phyloP scores from a whole-genome alignment of 441 rosid genomes.

The Macaranga tanarius region DNA sequence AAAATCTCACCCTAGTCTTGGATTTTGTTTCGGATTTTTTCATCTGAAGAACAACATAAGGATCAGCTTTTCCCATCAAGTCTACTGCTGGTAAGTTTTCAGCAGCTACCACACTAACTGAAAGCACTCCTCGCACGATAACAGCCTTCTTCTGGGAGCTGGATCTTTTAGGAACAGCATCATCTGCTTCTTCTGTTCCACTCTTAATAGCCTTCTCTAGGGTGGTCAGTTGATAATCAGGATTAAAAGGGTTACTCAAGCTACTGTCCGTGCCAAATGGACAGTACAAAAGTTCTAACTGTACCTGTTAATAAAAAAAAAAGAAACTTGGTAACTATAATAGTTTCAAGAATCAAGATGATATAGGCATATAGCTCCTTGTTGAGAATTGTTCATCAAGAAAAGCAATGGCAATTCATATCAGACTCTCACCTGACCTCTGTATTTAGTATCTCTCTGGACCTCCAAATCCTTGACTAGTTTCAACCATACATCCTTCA shows the following conservation, averaged over 20 bases:
- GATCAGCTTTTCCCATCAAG: constrained; percentile 94
- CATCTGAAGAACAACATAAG: constrained; percentile 77
- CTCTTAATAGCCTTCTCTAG: constrained; percentile 66
- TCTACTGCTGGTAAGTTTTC: constrained; percentile 83
- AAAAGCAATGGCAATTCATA: not conserved
- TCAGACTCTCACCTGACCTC: constrained; percentile 72
- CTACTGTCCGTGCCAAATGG: constrained; percentile 64
- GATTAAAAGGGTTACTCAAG: constrained; percentile 55
- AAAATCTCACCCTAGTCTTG: constrained; percentile 76
- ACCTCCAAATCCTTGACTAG: constrained; percentile 92
- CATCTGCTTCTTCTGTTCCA: constrained; percentile 32
- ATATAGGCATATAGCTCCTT: not conserved
- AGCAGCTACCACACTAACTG: constrained; percentile 79
- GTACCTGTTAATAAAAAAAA: constrained; percentile 49
- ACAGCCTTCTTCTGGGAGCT: constrained; percentile 54
- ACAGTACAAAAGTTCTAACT: constrained; percentile 74
- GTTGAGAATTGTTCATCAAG: not conserved
- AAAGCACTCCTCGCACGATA: constrained; percentile 84
- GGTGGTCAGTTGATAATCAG: constrained; percentile 57
- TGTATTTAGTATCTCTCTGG: constrained; percentile 85
- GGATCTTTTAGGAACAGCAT: constrained; percentile 36
- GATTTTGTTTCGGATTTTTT: constrained; percentile 77
- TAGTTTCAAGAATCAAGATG: not conserved
- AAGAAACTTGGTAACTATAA: not conserved
- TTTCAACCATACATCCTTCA: constrained; percentile 91